phyloP scores from a whole-genome alignment of 2,329 filamentous ascomycete species.

The Magnaporthiopsis poae region DNA sequence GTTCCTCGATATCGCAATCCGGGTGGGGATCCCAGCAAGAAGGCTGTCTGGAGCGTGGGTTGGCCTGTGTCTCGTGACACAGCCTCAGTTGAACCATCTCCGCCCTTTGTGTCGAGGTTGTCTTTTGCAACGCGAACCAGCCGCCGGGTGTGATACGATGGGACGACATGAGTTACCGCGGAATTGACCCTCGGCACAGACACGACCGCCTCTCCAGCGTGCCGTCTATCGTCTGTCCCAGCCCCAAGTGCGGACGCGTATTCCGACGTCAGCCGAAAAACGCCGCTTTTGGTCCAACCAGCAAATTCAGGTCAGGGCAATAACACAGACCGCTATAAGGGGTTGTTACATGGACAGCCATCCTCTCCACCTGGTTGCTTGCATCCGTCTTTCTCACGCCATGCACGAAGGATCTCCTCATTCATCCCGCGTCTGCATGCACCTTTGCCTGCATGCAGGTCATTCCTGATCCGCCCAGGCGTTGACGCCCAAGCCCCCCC shows the following conservation, averaged over 20 bases:
- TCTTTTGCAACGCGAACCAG: background rate
- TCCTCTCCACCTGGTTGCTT: background rate
- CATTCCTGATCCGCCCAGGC: background rate
- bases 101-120: background rate
- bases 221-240: background rate
- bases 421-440: background rate
- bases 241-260: background rate
- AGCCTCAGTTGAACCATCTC: background rate
- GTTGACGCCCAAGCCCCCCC: conserved; percentile 1
- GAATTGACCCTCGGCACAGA: background rate
- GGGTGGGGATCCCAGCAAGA: background rate
- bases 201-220: background rate
- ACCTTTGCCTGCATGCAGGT: background rate
- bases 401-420: background rate
- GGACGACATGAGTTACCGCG: background rate
- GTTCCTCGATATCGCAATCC: background rate
- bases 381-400: background rate
- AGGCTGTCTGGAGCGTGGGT: background rate
- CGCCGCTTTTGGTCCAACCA: background rate
- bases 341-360: background rate
- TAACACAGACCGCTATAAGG: background rate
- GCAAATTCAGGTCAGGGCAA: background rate
- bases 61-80: background rate
- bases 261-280: background rate
- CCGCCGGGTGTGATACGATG: background rate